Conservation (phyloP, 2,329 filamentous ascomycete genomes). For the Knoxdaviesia capensis region DNA sequence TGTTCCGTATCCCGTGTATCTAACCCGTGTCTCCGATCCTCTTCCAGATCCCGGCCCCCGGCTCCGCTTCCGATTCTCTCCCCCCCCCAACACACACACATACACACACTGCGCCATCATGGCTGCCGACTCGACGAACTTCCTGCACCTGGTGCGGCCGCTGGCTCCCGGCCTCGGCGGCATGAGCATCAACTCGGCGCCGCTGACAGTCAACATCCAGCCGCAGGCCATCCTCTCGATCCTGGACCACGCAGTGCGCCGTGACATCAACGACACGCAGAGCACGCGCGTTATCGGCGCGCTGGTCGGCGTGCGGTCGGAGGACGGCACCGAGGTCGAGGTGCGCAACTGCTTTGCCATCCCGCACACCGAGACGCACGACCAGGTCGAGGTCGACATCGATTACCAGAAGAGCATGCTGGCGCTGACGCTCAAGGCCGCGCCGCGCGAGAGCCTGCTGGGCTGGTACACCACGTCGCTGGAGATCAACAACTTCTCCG, state of each 20-base stretch:
- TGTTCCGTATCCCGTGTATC: too few relatives aligned
- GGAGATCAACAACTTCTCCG: slow-evolving; percentile 95
- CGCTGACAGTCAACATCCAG: slow-evolving; percentile 85
- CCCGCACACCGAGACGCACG: slow-evolving; percentile 92
- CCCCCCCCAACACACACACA: not conserved
- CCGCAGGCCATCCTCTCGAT: slow-evolving; percentile 68
- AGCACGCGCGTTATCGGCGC: slow-evolving; percentile 94
- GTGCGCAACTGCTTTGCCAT: slow-evolving; percentile 95
- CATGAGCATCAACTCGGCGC: slow-evolving; percentile 69
- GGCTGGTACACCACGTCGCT: slow-evolving; percentile 97
- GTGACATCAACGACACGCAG: slow-evolving; percentile 54
- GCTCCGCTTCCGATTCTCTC: not conserved
- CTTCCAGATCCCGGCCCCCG: too few relatives aligned
- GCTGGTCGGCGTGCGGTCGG: slow-evolving; percentile 75
- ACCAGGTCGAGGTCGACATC: slow-evolving; percentile 98
- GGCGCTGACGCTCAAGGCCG: slow-evolving; percentile 77
- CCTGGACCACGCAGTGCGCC: slow-evolving; percentile 84
- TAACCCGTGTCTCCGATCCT: too few relatives aligned
- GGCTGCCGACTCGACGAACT: slow-evolving; percentile 62
- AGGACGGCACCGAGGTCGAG: slow-evolving; percentile 93
- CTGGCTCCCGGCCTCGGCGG: slow-evolving; percentile 64
- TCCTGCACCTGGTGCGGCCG: slow-evolving; percentile 86
- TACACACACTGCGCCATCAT: slow-evolving; percentile 37
- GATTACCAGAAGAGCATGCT: slow-evolving; percentile 99
- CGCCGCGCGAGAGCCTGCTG: slow-evolving; percentile 81